Evolutionary conservation across 371 early-diverging fungal species (phyloP).

Genomic region (Hamiltosporidium magnivora): DNA sequence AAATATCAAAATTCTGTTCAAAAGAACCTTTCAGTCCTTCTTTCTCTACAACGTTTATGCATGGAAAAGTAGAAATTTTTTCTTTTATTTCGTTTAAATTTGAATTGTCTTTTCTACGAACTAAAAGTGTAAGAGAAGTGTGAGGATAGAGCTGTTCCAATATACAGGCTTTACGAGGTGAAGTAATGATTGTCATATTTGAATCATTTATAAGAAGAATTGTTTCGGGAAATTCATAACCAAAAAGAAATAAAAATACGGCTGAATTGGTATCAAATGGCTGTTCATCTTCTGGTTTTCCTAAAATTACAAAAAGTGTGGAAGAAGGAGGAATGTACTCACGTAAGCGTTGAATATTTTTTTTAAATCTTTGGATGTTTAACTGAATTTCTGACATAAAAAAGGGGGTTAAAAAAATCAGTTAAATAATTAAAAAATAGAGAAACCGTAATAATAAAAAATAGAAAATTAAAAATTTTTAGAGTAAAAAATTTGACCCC

Average conservation of each 20-base stretch:
- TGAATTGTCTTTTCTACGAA: slow-evolving; percentile 39
- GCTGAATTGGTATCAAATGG: slow-evolving; percentile 52
- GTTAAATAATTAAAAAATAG: no score
- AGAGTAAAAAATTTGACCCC: no score
- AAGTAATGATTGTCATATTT: slow-evolving; percentile 28
- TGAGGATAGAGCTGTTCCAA: slow-evolving; percentile 27
- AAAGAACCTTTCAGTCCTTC: no score
- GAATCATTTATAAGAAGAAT: slow-evolving; percentile 35
- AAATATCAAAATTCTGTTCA: no score
- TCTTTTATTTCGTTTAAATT: slow-evolving; percentile 24
- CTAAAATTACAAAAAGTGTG: slow-evolving; percentile 47
- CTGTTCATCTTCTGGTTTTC: slow-evolving; percentile 47
- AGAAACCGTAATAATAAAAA: no score
- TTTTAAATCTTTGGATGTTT: no score
- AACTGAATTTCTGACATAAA: no score
- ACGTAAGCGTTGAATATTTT: no score
- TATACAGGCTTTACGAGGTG: slow-evolving; percentile 46
- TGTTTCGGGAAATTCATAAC: slow-evolving; percentile 57
- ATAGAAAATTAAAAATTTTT: no score
- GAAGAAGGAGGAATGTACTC: background rate
- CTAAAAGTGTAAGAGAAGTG: slow-evolving; percentile 13
- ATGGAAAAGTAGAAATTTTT: background rate
- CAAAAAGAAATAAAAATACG: slow-evolving; percentile 52
- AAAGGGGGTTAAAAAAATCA: no score
- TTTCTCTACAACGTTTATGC: no score